Conservation (phyloP, 2,329 filamentous ascomycete species). For the Laburnicola sp. region DNA sequence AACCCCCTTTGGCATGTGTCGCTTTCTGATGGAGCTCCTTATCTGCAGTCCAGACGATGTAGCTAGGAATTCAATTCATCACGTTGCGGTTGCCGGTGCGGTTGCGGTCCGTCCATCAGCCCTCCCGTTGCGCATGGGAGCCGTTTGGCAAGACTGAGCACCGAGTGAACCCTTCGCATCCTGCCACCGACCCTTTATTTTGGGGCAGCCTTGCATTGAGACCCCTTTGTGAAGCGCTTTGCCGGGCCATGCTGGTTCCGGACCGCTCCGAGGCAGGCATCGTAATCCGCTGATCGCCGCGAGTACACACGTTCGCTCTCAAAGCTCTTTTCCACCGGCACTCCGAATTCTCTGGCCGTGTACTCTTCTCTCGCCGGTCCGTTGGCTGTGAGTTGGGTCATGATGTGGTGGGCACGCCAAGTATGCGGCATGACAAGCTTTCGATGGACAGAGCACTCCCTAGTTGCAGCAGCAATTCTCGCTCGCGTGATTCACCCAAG, state of each 20-base stretch:
- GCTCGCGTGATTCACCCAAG: constrained; percentile 21
- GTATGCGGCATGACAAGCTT: constrained; percentile 29
- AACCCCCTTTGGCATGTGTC: too few species aligned
- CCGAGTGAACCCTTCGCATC: too few species aligned
- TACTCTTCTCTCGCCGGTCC: constrained; percentile 2
- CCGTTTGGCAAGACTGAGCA: too few species aligned
- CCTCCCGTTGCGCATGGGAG: constrained; percentile 3
- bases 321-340: not conserved
- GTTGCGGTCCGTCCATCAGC: constrained; percentile 11
- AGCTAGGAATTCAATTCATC: not conserved
- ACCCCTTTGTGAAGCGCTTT: too few species aligned
- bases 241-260: too few species aligned
- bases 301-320: not conserved
- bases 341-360: not conserved
- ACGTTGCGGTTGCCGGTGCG: constrained; percentile 1
- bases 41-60: not conserved
- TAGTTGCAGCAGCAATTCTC: constrained; percentile 21
- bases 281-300: too few species aligned
- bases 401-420: constrained; percentile 39
- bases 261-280: too few species aligned
- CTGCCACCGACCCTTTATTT: too few species aligned
- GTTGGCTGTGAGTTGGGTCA: constrained; percentile 8
- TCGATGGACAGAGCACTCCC: too few species aligned
- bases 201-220: too few species aligned
- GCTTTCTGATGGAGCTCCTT: too few species aligned